Evolutionary conservation across 106 monocot species (phyloP).

Genomic region (Allium sativum): DNA sequence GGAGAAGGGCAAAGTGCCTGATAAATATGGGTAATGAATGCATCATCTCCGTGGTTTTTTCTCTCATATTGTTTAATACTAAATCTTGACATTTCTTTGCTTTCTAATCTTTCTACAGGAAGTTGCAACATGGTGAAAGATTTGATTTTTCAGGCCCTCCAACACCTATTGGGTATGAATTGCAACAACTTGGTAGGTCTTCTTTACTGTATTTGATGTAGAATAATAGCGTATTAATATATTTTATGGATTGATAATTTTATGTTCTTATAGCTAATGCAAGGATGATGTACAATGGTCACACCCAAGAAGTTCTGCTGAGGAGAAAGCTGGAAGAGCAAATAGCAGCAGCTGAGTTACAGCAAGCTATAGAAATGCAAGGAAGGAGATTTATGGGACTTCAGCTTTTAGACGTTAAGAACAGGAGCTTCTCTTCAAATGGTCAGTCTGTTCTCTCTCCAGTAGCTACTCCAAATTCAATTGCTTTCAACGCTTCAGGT

Average conservation of each 20-base stretch:
- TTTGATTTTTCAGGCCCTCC: slow-evolving; percentile 63
- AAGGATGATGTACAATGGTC: neutral
- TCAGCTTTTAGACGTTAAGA: slow-evolving; percentile 56
- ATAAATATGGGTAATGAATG: slow-evolving; percentile 11
- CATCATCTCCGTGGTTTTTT: too few species aligned
- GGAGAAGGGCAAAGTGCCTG: neutral
- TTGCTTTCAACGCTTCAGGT: neutral
- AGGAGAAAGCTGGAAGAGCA: slow-evolving; percentile 60
- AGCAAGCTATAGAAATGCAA: slow-evolving; percentile 75
- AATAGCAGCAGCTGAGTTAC: slow-evolving; percentile 31
- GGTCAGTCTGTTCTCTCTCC: neutral
- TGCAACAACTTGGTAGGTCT: slow-evolving; percentile 66
- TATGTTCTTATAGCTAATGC: neutral
- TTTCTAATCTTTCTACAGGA: slow-evolving; percentile 15
- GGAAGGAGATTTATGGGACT: slow-evolving; percentile 59
- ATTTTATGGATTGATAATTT: slow-evolving; percentile 18
- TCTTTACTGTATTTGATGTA: too few species aligned
- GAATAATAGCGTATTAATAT: too few species aligned
- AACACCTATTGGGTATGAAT: slow-evolving; percentile 70
- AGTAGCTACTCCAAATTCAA: neutral
- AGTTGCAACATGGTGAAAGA: slow-evolving; percentile 26
- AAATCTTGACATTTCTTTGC: too few species aligned
- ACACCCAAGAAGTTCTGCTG: slow-evolving; percentile 27
- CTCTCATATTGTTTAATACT: too few species aligned
- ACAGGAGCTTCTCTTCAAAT: slow-evolving; percentile 7